These are phyloP conservation scores for Cephaloascus albidus DNA, from an alignment of 805 yeast genomes.

Conservation along the genomic window DNA sequence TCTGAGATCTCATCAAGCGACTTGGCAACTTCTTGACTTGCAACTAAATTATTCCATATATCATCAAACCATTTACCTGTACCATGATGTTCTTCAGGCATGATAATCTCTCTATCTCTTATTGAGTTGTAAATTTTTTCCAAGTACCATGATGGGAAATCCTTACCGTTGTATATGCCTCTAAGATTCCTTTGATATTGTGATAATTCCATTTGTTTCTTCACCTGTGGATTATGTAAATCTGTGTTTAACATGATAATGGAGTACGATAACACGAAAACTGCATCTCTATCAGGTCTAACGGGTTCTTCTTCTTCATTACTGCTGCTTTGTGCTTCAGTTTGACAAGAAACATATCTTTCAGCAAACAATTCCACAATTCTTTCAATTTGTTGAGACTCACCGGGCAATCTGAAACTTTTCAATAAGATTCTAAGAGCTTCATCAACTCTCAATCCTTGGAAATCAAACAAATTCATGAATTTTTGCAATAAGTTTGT, in stretches of 20 bases:
- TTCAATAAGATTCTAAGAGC: constrained; percentile 77
- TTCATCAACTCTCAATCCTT: constrained; percentile 80
- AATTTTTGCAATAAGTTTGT: constrained; percentile 51
- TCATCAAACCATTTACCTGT: constrained; percentile 90
- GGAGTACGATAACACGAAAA: constrained; percentile 83
- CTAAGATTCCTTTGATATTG: constrained; percentile 73
- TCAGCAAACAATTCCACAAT: constrained; percentile 81
- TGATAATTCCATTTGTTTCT: constrained; percentile 81
- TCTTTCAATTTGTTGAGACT: constrained; percentile 92
- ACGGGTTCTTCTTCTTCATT: constrained; percentile 34
- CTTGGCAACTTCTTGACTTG: constrained; percentile 29
- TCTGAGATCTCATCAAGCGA: constrained; percentile 8
- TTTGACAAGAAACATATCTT: constrained; percentile 63
- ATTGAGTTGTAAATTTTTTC: constrained; percentile 75
- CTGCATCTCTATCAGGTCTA: constrained; percentile 75
- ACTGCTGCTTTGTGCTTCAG: constrained; percentile 13
- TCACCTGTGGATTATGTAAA: constrained; percentile 85
- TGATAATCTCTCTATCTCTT: constrained; percentile 78
- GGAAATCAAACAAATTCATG: constrained; percentile 65
- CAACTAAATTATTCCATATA: constrained; percentile 64
- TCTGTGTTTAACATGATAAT: constrained; percentile 93
- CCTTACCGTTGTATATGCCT: constrained; percentile 68
- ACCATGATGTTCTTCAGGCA: constrained; percentile 97
- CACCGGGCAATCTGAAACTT: constrained; percentile 91
- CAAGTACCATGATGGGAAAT: constrained; percentile 82